Evolutionary conservation across 2,329 filamentous ascomycete genomes (phyloP).

Genomic region (Aspergillus clavatus): DNA sequence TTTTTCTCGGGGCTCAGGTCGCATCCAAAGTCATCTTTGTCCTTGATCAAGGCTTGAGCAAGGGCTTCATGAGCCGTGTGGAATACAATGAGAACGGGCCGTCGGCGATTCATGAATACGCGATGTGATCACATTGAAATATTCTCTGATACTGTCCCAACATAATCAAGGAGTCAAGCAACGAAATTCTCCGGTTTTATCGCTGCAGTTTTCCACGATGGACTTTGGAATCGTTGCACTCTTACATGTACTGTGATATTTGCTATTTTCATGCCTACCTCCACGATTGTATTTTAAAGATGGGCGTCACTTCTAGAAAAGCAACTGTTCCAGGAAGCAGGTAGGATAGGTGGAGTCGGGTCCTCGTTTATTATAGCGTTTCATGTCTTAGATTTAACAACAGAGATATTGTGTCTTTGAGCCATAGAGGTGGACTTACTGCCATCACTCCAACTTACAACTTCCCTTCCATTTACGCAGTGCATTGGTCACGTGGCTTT

Average conservation of each 20-base stretch:
- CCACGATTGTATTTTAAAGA: slow-evolving; percentile 20
- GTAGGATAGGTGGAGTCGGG: slow-evolving; percentile 24
- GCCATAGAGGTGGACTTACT: not conserved
- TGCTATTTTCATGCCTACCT: slow-evolving; percentile 6
- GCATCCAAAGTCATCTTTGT: slow-evolving; percentile 72
- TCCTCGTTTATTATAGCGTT: slow-evolving; percentile 11
- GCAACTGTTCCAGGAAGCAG: slow-evolving; percentile 16
- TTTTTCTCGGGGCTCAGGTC: slow-evolving; percentile 83
- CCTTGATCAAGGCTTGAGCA: slow-evolving; percentile 60
- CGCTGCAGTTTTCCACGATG: not conserved
- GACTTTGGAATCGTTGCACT: not conserved
- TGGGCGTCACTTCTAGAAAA: slow-evolving; percentile 21
- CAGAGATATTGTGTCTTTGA: not conserved
- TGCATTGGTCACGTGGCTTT: not conserved
- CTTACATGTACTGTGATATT: slow-evolving; percentile 2
- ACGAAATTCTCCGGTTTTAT: not conserved
- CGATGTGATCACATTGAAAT: slow-evolving; percentile 27
- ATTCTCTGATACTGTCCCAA: not conserved
- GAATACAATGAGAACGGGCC: slow-evolving; percentile 66
- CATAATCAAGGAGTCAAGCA: not conserved
- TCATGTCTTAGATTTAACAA: slow-evolving; percentile 2
- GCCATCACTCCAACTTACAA: not conserved
- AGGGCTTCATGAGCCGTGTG: slow-evolving; percentile 64
- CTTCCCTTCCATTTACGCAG: too few species aligned
- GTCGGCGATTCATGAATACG: slow-evolving; percentile 57